Percentiles rank a stretch among this genome's conserved stretches.
These are phyloP conservation scores for Nicotiana tomentosiformis DNA, from an alignment of 257 asterid species.

Conservation along the genomic window DNA sequence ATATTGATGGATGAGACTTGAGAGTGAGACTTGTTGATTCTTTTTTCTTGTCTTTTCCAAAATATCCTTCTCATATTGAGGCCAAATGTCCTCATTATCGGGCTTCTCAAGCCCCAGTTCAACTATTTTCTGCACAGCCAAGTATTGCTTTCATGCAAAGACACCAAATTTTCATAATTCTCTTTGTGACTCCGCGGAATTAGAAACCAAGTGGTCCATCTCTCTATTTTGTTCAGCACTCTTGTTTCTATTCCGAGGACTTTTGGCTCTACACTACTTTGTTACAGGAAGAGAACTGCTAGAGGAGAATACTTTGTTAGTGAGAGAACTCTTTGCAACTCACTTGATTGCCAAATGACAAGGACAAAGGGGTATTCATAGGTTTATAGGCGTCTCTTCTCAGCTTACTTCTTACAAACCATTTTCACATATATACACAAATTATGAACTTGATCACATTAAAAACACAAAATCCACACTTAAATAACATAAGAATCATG, in stretches of 20 bases:
- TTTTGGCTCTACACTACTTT: neutral
- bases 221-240: neutral
- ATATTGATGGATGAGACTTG: neutral
- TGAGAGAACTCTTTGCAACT: neutral
- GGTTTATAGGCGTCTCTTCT: neutral
- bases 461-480: neutral
- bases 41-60: neutral
- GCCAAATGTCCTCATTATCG: neutral
- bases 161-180: neutral
- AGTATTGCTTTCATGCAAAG: neutral
- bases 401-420: neutral
- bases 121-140: neutral
- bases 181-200: neutral
- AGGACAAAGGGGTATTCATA: neutral
- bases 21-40: neutral
- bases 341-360: neutral
- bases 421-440: neutral
- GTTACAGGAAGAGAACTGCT: neutral
- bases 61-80: neutral
- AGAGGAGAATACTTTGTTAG: neutral
- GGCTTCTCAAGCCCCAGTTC: neutral
- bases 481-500: neutral
- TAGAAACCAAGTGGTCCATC: neutral
- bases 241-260: neutral
- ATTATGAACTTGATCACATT: neutral